A percentile compares a stretch with the other conserved stretches of the same genome.
Evolutionary conservation across 2,329 filamentous ascomycete species (phyloP).

Genomic region (Magnaporthales sp.): DNA sequence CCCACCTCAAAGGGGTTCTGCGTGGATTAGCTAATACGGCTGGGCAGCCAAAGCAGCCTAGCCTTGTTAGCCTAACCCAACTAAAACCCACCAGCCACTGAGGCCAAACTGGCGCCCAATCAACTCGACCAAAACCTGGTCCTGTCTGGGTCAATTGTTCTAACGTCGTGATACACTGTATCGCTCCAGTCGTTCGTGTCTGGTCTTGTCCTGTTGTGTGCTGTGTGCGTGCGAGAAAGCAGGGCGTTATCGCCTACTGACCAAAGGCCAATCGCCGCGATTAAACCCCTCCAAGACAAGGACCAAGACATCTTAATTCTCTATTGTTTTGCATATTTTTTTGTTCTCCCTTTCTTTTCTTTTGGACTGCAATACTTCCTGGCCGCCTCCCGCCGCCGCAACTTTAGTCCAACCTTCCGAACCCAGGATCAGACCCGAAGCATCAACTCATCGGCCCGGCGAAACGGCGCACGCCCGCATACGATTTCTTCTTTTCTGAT

Average conservation of each 20-base stretch:
- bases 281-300: not conserved
- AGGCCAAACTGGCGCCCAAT: not conserved
- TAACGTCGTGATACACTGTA: not conserved
- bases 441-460: not conserved
- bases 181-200: not conserved
- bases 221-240: not conserved
- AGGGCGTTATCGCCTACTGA: not conserved
- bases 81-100: not conserved
- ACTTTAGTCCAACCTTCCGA: not conserved
- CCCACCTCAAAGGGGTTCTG: not conserved
- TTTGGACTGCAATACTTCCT: not conserved
- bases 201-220: not conserved
- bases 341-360: not conserved
- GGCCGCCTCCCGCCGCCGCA: not conserved
- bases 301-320: not conserved
- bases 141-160: not conserved
- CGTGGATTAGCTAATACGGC: not conserved
- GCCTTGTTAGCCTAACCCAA: not conserved
- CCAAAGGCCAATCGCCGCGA: not conserved
- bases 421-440: not conserved
- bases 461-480: not conserved
- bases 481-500: not conserved
- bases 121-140: not conserved
- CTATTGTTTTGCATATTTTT: not conserved
- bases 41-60: not conserved